phyloP scores from a whole-genome alignment of 352 stramenopile species.

The Thalassiosira pacifica region DNA sequence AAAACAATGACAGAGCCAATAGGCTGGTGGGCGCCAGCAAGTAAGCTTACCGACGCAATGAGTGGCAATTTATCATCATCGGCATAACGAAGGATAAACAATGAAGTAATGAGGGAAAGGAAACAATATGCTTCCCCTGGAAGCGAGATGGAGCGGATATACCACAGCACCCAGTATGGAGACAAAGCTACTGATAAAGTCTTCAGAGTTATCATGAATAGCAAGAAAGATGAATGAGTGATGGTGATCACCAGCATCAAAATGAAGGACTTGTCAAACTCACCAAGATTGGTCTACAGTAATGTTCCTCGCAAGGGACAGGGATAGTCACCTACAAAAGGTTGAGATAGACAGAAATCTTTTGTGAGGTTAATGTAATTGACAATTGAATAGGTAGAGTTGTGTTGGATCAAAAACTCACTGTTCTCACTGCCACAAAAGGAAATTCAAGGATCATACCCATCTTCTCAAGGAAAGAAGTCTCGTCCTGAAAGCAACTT shows the following conservation, averaged over 20 bases:
- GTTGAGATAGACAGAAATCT: background rate
- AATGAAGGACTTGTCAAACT: background rate
- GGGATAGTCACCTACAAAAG: slow-evolving; percentile 59
- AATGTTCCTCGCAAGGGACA: slow-evolving; percentile 66
- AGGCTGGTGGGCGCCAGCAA: too few species aligned
- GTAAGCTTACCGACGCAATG: slow-evolving; percentile 52
- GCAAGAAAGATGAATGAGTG: background rate
- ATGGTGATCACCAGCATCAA: background rate
- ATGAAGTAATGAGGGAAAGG: slow-evolving; percentile 21
- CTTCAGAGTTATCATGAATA: slow-evolving; percentile 21
- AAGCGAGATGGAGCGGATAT: slow-evolving; percentile 17
- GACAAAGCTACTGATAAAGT: slow-evolving; percentile 53
- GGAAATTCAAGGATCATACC: slow-evolving; percentile 51
- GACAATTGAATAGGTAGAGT: too few species aligned
- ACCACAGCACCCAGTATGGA: slow-evolving; percentile 62
- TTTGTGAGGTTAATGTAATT: too few species aligned
- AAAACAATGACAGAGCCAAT: too few species aligned
- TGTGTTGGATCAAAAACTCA: slow-evolving; percentile 41
- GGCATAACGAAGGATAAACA: slow-evolving; percentile 42
- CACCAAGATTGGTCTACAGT: slow-evolving; percentile 51
- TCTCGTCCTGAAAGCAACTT: slow-evolving; percentile 35
- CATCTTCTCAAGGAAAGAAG: slow-evolving; percentile 46
- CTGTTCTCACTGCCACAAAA: slow-evolving; percentile 42
- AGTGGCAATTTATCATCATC: slow-evolving; percentile 60
- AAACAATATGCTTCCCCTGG: slow-evolving; percentile 12